Percentiles rank a stretch among this genome's conserved stretches.
These are phyloP conservation scores for Fusarium fujikuroi DNA, from an alignment of 2,329 filamentous ascomycete genomes.

Conservation along the genomic window DNA sequence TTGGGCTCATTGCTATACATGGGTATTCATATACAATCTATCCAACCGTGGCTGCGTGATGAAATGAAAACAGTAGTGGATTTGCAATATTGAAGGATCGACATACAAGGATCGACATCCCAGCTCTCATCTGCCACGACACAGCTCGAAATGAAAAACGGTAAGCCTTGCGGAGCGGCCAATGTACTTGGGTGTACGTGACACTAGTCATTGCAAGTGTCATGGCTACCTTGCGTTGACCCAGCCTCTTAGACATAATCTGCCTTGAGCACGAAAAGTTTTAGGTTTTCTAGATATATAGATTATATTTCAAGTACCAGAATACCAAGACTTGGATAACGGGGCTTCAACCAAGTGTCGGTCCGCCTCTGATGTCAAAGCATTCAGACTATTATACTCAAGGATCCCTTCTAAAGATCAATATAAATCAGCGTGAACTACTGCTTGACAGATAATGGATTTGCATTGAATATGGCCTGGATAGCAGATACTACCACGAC, in stretches of 20 bases:
- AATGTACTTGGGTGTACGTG: neutral
- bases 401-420: neutral
- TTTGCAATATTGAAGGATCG: neutral
- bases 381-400: too few species aligned
- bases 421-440: neutral
- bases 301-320: neutral
- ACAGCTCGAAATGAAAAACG: neutral
- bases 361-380: accelerated
- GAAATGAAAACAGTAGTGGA: neutral
- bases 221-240: neutral
- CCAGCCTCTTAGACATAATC: neutral
- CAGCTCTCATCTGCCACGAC: too few species aligned
- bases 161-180: neutral
- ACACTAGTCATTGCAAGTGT: neutral
- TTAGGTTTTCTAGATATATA: neutral
- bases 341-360: neutral
- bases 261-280: neutral
- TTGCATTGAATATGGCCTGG: neutral
- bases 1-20: neutral
- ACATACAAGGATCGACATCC: neutral
- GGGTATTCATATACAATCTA: neutral
- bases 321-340: accelerated
- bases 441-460: accelerated
- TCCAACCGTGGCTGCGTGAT: neutral
- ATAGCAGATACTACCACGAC: neutral